Evolutionary conservation across 805 yeast species (phyloP), one percentile per base, ranked within the genome.

Genomic region (Zygoascus flipseniorum): DNA sequence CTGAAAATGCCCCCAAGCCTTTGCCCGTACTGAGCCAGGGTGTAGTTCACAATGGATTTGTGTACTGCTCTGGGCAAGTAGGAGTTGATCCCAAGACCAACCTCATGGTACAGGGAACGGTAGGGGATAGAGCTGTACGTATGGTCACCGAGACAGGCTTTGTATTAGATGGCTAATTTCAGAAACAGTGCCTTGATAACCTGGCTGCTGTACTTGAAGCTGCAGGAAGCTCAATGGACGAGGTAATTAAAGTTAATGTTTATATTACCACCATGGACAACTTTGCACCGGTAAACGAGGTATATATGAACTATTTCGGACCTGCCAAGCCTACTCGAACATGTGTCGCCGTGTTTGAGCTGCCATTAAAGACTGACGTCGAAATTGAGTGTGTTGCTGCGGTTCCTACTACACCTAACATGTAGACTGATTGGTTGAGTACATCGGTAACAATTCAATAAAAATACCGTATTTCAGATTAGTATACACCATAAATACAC

Each of bases 11-110:
- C 32, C 95, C 96, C 61, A 87, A 92, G 54, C 92, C 95, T 56
- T 95, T 93, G 43, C 95, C 93, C 42, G 78, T 92, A 8, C 86
- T 87, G 67, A 86, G 95, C 16, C 96, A 88, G 69, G 96, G 95
- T 48, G 78, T 87, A 68, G 86, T 84, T 71, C 89, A 80, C 60
- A 86, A 86, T 69, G 75, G 69, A 57, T 48, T 86, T 68, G 71
- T 88, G 67, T 88, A 83, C 67, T 89, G 88, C 50, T 85, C 93
- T 52, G 96, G 96, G 53, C 96, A 88, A 71, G 80, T 52, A 20
- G 62, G 59, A 10, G 51, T 52, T n/a, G 62, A 59, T 51, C 62
- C 62, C 39, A 56, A 51, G 55, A 58, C 62, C 32, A 52, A 51
- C 32, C 49, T 82, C 65, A 64, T 79, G 73, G 43, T 76, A 71